Conservation (phyloP, 768 basidiomycete species). For the Agrocybe pediades region DNA sequence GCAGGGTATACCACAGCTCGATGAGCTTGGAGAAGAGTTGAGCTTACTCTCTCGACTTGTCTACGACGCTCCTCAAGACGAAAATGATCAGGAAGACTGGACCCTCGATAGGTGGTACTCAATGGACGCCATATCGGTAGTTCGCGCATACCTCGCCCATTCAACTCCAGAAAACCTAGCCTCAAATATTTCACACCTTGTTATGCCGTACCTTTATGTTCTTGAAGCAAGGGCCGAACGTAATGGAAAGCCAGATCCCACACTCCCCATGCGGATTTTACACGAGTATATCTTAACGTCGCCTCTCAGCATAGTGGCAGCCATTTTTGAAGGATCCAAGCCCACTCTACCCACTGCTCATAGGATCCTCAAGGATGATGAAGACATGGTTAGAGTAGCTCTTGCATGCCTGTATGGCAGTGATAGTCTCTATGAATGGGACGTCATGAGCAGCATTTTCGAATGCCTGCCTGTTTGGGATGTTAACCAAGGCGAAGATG, state of each 20-base stretch:
- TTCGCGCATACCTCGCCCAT: conserved; percentile 75
- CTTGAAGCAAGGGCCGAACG: conserved; percentile 89
- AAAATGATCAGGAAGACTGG: conserved; percentile 62
- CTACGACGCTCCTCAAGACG: conserved; percentile 70
- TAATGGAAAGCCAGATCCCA: conserved; percentile 66
- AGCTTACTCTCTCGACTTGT: conserved; percentile 84
- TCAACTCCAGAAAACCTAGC: conserved; percentile 69
- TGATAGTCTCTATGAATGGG: conserved; percentile 70
- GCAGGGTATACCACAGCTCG: conserved; percentile 73
- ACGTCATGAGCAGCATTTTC: conserved; percentile 88
- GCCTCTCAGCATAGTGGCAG: conserved; percentile 65
- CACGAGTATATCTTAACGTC: conserved; percentile 73
- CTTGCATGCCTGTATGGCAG: conserved; percentile 89
- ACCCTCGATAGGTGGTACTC: conserved; percentile 70
- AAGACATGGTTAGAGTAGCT: conserved; percentile 83
- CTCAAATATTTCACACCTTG: conserved; percentile 70
- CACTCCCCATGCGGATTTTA: conserved; percentile 63
- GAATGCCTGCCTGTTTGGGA: conserved; percentile 97
- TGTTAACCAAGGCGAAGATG: conserved; percentile 52
- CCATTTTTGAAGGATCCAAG: conserved; percentile 90
- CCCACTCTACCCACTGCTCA: conserved; percentile 74
- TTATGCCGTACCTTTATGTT: conserved; percentile 92
- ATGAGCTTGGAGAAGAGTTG: conserved; percentile 89
- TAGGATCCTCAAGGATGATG: conserved; percentile 78
- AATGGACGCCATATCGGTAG: conserved; percentile 63